Percentiles rank a stretch among this genome's conserved stretches.
phyloP scores from a whole-genome alignment of 139 green algal species.

The Tetradesmus lagerheimii region DNA sequence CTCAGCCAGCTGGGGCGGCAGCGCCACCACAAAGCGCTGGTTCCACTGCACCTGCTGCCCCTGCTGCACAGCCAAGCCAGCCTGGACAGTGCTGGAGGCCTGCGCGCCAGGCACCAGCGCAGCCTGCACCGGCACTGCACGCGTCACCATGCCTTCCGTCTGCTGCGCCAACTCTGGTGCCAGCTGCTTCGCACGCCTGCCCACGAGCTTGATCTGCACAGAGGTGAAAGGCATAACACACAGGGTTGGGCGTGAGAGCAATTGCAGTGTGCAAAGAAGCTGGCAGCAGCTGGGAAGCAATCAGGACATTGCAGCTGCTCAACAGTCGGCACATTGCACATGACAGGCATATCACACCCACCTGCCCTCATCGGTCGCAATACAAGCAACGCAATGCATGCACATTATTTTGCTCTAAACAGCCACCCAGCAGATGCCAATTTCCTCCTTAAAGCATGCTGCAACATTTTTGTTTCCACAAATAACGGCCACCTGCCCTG shows the following conservation, averaged over 20 bases:
- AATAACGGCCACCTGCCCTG: too few species aligned
- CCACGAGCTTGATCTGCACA: conserved; percentile 10
- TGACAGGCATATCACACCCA: too few species aligned
- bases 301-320: too few species aligned
- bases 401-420: too few species aligned
- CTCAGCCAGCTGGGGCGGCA: conserved; percentile 62
- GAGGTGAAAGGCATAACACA: neutral
- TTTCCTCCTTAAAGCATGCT: too few species aligned
- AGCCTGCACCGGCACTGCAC: conserved; percentile 38
- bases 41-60: conserved; percentile 54
- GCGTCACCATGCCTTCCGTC: conserved; percentile 55
- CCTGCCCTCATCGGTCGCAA: too few species aligned
- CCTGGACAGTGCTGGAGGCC: neutral
- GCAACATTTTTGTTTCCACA: too few species aligned
- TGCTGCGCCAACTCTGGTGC: neutral
- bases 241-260: neutral
- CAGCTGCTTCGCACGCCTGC: conserved; percentile 14
- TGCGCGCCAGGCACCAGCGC: neutral
- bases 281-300: too few species aligned
- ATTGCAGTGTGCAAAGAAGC: neutral
- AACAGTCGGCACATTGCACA: too few species aligned
- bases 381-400: too few species aligned
- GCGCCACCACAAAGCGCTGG: conserved; percentile 73
- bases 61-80: neutral
- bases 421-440: too few species aligned